Evolutionary conservation across 495 filamentous ascomycete genomes (phyloP).

Genomic region (Lophiostoma macrostomum): DNA sequence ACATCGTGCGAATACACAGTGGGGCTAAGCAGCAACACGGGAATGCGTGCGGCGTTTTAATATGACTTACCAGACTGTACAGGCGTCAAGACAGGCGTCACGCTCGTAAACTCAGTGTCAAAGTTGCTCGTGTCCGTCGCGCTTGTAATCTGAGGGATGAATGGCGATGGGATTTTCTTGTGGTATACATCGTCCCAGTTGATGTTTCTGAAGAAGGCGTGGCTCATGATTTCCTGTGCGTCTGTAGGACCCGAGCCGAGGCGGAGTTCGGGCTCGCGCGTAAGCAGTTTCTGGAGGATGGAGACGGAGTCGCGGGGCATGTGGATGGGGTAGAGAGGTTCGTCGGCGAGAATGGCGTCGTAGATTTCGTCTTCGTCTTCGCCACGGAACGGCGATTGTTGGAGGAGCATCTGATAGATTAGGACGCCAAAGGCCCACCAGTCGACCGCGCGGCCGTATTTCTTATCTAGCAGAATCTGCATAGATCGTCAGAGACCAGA

Average conservation of each 20-base stretch:
- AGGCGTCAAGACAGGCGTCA: constrained; percentile 94
- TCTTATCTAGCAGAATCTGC: constrained; percentile 95
- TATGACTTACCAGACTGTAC: constrained; percentile 93
- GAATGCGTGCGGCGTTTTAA: no score
- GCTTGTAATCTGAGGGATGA: constrained; percentile 81
- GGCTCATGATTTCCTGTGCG: constrained; percentile 98
- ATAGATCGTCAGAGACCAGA: constrained; percentile 24
- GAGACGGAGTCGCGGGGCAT: constrained; percentile 98
- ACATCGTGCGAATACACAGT: constrained; percentile 17
- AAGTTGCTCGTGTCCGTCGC: constrained; percentile 99
- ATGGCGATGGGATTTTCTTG: constrained; percentile 85
- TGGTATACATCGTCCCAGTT: constrained; percentile 99
- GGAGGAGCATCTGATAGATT: constrained; percentile 99
- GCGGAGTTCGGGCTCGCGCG: constrained; percentile 87
- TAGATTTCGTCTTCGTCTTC: constrained; percentile 99
- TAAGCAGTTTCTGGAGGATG: constrained; percentile 95
- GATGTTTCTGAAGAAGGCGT: constrained; percentile 95
- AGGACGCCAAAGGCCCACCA: constrained; percentile 99
- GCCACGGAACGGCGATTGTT: constrained; percentile 97
- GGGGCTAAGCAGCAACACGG: neutral
- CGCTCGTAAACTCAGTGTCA: constrained; percentile 96
- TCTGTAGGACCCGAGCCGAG: constrained; percentile 94
- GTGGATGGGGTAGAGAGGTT: constrained; percentile 96
- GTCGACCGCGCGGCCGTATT: constrained; percentile 97
- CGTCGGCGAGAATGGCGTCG: constrained; percentile 96